Conservation (phyloP, 2,329 filamentous ascomycete genomes). For the Aspergillus sojae region DNA sequence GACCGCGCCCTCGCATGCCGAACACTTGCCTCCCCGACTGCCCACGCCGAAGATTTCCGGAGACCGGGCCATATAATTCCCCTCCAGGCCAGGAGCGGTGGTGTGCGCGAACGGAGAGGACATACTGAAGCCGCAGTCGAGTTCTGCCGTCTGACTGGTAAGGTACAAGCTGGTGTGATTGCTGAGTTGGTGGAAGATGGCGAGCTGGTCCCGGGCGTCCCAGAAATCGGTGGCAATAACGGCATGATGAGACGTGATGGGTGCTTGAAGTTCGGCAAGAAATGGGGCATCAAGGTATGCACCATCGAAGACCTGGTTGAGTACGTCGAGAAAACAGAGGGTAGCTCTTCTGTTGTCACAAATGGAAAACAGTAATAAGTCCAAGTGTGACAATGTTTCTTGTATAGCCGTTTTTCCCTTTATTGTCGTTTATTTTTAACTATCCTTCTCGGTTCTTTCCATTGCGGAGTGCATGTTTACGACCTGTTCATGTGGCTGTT, state of each 20-base stretch:
- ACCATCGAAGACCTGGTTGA: slow-evolving; percentile 89
- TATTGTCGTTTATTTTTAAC: background rate
- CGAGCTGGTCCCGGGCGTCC: slow-evolving; percentile 67
- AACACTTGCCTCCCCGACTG: slow-evolving; percentile 69
- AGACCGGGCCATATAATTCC: slow-evolving; percentile 90
- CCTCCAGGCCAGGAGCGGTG: slow-evolving; percentile 75
- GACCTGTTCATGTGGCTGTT: background rate
- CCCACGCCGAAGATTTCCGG: slow-evolving; percentile 65
- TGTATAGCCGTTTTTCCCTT: slow-evolving; percentile 8
- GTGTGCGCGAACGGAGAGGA: slow-evolving; percentile 75
- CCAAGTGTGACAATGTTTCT: background rate
- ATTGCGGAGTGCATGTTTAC: slow-evolving; percentile 6
- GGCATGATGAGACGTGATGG: slow-evolving; percentile 92
- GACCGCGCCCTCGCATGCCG: slow-evolving; percentile 84
- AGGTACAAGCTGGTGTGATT: slow-evolving; percentile 75
- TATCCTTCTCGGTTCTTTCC: slow-evolving; percentile 2
- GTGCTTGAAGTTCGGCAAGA: slow-evolving; percentile 83
- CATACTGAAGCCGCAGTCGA: slow-evolving; percentile 95
- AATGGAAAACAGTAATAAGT: slow-evolving; percentile 41
- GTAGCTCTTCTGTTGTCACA: slow-evolving; percentile 32
- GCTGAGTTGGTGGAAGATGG: slow-evolving; percentile 91
- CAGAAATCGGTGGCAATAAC: slow-evolving; percentile 64
- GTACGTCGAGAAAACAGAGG: slow-evolving; percentile 77
- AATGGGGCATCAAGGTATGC: slow-evolving; percentile 88
- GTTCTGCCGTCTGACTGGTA: slow-evolving; percentile 82